Percentiles rank a stretch among this genome's conserved stretches.
Evolutionary conservation across 495 filamentous ascomycete genomes (phyloP).

Genomic region (Penicillium longicatenatum): DNA sequence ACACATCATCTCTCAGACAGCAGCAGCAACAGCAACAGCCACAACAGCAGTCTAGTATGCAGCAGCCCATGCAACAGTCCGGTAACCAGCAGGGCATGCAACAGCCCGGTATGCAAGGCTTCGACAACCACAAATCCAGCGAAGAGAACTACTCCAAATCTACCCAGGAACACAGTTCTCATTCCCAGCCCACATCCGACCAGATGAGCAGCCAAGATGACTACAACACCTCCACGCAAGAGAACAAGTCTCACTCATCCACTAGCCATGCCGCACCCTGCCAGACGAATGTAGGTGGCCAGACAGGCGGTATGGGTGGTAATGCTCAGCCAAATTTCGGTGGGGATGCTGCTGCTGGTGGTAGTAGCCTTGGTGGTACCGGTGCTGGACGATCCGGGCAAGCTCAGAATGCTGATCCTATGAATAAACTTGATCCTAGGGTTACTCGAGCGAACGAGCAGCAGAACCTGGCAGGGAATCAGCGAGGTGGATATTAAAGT

Average conservation of each 20-base stretch:
- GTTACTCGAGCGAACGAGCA: conserved; percentile 1
- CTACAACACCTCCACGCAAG: conserved; percentile 14
- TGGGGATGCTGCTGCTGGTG: not conserved
- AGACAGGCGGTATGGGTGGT: not conserved
- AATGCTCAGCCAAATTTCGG: not conserved
- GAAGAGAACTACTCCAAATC: not conserved
- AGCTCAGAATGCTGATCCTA: not conserved
- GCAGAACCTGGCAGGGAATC: conserved; percentile 5
- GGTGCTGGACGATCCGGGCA: not conserved
- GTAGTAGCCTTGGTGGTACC: not conserved
- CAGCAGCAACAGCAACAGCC: not conserved
- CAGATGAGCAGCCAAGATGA: not conserved
- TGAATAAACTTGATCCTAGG: conserved; percentile 16
- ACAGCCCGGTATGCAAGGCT: not conserved
- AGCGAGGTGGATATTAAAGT: conserved; percentile 5
- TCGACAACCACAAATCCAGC: not conserved
- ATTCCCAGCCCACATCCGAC: not conserved
- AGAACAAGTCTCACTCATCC: conserved; percentile 17
- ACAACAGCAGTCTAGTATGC: not conserved
- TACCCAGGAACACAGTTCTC: not conserved
- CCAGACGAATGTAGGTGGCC: not conserved
- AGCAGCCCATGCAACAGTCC: not conserved
- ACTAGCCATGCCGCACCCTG: conserved; percentile 15
- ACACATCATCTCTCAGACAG: not conserved
- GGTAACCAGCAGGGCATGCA: not conserved